These are phyloP conservation scores for Prosopis cineraria DNA, from an alignment of 306 rosid genomes.

Conservation along the genomic window DNA sequence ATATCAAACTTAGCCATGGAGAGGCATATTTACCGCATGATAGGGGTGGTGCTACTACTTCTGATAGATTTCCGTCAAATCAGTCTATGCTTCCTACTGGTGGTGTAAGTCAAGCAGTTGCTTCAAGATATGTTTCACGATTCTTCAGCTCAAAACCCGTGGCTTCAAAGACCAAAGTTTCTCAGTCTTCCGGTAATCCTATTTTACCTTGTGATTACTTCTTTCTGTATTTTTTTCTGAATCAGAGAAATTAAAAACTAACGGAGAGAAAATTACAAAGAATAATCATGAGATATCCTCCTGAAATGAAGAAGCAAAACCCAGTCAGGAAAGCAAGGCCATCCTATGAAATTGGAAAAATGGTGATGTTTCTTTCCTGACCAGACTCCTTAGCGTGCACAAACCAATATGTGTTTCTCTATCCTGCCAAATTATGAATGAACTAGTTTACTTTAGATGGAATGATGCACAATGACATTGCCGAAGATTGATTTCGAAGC, in stretches of 20 bases:
- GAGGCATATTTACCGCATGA: conserved; percentile 98
- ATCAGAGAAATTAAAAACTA: neutral
- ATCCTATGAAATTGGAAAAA: neutral
- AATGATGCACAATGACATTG: neutral
- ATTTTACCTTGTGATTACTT: conserved; percentile 22
- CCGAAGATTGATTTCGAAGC: neutral
- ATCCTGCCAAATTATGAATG: neutral
- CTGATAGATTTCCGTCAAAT: conserved; percentile 69
- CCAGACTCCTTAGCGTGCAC: neutral
- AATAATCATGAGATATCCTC: neutral
- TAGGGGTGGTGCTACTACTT: conserved; percentile 74
- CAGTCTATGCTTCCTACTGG: conserved; percentile 63
- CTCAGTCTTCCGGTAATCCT: conserved; percentile 68
- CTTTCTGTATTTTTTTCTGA: neutral
- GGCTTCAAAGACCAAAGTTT: conserved; percentile 49
- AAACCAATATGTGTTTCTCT: neutral
- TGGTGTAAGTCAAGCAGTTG: conserved; percentile 65
- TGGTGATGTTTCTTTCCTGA: neutral
- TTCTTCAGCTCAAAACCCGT: conserved; percentile 73
- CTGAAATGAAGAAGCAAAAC: neutral
- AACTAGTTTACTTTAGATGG: neutral
- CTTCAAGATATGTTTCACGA: conserved; percentile 79
- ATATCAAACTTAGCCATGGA: conserved; percentile 85
- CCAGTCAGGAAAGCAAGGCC: neutral
- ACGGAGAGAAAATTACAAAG: neutral